Percentiles rank a stretch among this genome's conserved stretches.
Evolutionary conservation across 108 stramenopile genomes (phyloP).

Genomic region (Schizochytrium sp.): DNA sequence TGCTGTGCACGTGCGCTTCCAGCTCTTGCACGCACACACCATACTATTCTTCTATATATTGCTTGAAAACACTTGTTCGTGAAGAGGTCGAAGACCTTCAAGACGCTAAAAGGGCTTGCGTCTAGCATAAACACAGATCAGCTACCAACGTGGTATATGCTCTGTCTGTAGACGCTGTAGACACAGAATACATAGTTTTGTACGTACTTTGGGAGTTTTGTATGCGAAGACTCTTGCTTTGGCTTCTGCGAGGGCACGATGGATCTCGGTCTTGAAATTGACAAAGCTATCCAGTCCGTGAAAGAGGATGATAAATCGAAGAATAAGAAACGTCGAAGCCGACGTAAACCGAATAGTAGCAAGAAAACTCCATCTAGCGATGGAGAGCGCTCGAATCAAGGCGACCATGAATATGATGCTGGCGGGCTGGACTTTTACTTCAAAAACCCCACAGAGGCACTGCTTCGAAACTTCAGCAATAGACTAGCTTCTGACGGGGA

Average conservation of each 20-base stretch:
- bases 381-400: neutral
- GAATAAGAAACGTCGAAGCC: slow-evolving; percentile 28
- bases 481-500: neutral
- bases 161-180: too few species aligned
- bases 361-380: neutral
- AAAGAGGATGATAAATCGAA: neutral
- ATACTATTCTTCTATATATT: too few species aligned
- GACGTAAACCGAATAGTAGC: neutral
- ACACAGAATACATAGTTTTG: too few species aligned
- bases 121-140: too few species aligned
- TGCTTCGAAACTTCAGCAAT: neutral
- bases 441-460: neutral
- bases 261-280: slow-evolving; percentile 25
- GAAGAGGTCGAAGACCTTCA: too few species aligned
- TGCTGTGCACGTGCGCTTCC: too few species aligned
- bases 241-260: neutral
- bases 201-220: too few species aligned
- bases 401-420: neutral
- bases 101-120: too few species aligned
- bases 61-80: too few species aligned
- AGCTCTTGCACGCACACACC: too few species aligned
- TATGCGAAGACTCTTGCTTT: too few species aligned
- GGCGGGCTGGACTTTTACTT: neutral
- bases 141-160: too few species aligned
- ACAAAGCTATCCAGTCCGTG: slow-evolving; percentile 34